phyloP scores from a whole-genome alignment of 768 basidiomycete species.

The Guyanaporus albipodus region DNA sequence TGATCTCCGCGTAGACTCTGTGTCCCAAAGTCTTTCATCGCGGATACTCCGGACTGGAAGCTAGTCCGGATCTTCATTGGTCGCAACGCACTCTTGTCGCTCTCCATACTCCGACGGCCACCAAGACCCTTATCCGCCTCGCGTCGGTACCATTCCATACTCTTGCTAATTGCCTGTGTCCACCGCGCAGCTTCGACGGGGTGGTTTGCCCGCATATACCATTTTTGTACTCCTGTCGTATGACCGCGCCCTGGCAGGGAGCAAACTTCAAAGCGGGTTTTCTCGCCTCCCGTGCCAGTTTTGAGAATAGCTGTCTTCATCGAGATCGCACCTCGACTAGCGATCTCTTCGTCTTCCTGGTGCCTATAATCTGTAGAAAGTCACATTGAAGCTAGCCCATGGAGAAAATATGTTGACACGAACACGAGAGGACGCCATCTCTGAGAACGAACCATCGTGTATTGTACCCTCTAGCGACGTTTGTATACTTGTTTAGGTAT shows the following conservation, averaged over 20 bases:
- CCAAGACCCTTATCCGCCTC: conserved; percentile 30
- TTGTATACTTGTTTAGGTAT: conserved; percentile 88
- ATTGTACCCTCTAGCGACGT: conserved; percentile 86
- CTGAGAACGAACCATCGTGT: conserved; percentile 92
- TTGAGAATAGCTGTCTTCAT: conserved; percentile 77
- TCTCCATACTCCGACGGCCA: conserved; percentile 43
- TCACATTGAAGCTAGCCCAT: conserved; percentile 1
- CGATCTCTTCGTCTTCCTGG: conserved; percentile 84
- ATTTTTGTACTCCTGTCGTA: conserved; percentile 53
- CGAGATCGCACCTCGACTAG: conserved; percentile 82
- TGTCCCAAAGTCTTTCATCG: conserved; percentile 22
- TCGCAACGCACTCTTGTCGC: conserved; percentile 40
- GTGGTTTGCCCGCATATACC: conserved; percentile 83
- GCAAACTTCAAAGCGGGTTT: conserved; percentile 80
- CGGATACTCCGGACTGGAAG: conserved; percentile 28
- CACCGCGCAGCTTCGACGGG: conserved; percentile 88
- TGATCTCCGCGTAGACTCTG: conserved; percentile 23
- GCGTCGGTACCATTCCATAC: conserved; percentile 67
- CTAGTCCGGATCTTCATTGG: conserved; percentile 29
- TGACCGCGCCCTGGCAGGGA: conserved; percentile 50
- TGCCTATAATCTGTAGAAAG: conserved; percentile 63
- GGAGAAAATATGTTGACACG: conserved; percentile 25
- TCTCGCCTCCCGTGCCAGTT: conserved; percentile 45
- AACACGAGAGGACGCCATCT: conserved; percentile 81
- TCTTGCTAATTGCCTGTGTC: conserved; percentile 70